Conservation (phyloP, 192 early-diverging fungal genomes). For the Dissophora ornata region DNA sequence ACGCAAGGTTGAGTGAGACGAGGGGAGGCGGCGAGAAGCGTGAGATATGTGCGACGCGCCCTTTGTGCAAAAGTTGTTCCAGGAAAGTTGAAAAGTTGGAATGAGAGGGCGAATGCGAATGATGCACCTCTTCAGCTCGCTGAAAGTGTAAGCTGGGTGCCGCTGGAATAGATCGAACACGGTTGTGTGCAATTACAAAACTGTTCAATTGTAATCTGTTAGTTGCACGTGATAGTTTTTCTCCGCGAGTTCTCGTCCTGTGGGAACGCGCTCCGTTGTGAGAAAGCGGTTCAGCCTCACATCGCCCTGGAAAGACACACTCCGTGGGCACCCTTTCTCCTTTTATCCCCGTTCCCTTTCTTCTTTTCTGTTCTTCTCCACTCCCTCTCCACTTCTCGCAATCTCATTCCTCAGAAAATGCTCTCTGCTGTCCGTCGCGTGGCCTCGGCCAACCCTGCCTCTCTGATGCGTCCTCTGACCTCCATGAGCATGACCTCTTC, state of each 20-base stretch:
- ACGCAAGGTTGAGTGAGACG: too few species aligned
- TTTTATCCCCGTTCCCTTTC: neutral
- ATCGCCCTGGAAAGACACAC: too few species aligned
- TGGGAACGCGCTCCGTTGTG: conserved; percentile 25
- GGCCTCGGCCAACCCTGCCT: conserved; percentile 41
- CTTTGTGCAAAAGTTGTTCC: too few species aligned
- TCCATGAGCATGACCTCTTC: conserved; percentile 30
- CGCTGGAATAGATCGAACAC: too few species aligned
- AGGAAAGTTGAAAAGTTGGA: neutral
- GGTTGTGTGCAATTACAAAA: too few species aligned
- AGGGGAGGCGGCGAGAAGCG: too few species aligned
- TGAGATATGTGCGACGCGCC: too few species aligned
- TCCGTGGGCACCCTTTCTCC: neutral
- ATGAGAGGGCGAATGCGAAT: too few species aligned
- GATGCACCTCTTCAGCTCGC: too few species aligned
- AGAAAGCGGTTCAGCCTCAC: too few species aligned
- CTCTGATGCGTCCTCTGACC: conserved; percentile 48
- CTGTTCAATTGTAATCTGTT: too few species aligned
- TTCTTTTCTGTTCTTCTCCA: conserved; percentile 13
- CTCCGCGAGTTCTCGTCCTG: conserved; percentile 2
- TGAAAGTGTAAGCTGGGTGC: too few species aligned
- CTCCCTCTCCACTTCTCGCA: neutral
- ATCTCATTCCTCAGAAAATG: conserved; percentile 17
- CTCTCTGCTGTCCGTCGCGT: conserved; percentile 52
- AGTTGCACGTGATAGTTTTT: neutral